Evolutionary conservation across 306 rosid genomes (phyloP).

Genomic region (Trifolium repens): DNA sequence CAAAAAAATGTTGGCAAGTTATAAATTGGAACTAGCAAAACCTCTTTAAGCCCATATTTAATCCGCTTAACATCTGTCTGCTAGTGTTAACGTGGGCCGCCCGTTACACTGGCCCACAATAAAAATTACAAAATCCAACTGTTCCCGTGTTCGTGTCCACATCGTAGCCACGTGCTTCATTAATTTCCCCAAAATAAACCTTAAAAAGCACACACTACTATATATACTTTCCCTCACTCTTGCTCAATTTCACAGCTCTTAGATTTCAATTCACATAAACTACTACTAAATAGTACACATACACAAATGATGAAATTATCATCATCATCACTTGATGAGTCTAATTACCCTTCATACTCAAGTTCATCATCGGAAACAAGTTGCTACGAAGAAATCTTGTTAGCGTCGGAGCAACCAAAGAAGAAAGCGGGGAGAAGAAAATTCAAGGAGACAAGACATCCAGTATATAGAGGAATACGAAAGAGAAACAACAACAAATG

Average conservation of each 20-base stretch:
- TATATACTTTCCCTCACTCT: slow-evolving; percentile 9
- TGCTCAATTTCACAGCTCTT: not conserved
- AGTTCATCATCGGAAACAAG: slow-evolving; percentile 32
- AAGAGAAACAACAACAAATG: slow-evolving; percentile 71
- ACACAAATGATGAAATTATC: not conserved
- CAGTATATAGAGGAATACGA: slow-evolving; percentile 76
- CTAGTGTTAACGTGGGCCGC: slow-evolving; percentile 33
- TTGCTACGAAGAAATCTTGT: slow-evolving; percentile 19
- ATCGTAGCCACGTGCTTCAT: slow-evolving; percentile 48
- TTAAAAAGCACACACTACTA: not conserved
- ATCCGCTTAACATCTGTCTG: no score
- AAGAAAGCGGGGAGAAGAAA: slow-evolving; percentile 68
- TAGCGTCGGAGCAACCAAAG: slow-evolving; percentile 73
- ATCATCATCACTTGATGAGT: not conserved
- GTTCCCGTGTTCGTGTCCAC: slow-evolving; percentile 47
- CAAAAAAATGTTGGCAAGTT: not conserved
- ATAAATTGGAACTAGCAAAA: not conserved
- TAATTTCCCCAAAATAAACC: not conserved
- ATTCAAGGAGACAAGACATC: slow-evolving; percentile 89
- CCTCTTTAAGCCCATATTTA: no score
- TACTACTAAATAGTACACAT: no score
- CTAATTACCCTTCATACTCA: not conserved
- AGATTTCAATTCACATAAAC: not conserved
- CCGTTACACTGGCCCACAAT: not conserved
- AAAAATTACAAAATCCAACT: not conserved